A percentile compares a stretch with the other conserved stretches of the same genome.
These are phyloP conservation scores for Mucor sp. DNA, from an alignment of 371 early-diverging fungal genomes.

Conservation along the genomic window DNA sequence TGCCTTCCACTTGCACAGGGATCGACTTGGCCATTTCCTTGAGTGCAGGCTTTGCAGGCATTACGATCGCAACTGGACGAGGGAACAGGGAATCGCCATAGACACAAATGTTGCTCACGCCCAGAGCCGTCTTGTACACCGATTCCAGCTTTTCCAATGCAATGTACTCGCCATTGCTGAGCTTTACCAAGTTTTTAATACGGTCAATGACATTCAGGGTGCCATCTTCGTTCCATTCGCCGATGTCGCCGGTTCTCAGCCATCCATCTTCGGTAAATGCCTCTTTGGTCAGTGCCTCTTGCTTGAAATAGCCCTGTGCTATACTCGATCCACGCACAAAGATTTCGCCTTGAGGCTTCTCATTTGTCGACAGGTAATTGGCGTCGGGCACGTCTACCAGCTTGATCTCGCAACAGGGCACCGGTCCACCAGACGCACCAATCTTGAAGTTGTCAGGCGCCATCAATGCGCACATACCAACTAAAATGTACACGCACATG, in stretches of 20 bases:
- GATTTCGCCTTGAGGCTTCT: constrained; percentile 82
- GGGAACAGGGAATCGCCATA: constrained; percentile 75
- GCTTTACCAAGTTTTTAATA: constrained; percentile 85
- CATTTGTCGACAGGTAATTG: constrained; percentile 70
- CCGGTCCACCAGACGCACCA: constrained; percentile 82
- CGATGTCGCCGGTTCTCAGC: constrained; percentile 94
- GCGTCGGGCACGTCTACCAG: constrained; percentile 87
- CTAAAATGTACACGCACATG: constrained; percentile 6
- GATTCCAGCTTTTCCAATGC: constrained; percentile 97
- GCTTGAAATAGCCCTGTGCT: constrained; percentile 70
- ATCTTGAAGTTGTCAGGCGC: constrained; percentile 61
- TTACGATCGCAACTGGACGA: constrained; percentile 75
- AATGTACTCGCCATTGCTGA: constrained; percentile 87
- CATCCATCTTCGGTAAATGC: constrained; percentile 81
- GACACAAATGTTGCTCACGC: constrained; percentile 84
- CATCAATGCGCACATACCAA: constrained; percentile 65
- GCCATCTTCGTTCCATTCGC: constrained; percentile 70
- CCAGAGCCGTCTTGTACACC: constrained; percentile 77
- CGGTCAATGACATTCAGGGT: constrained; percentile 77
- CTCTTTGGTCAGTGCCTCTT: constrained; percentile 70
- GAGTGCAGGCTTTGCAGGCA: constrained; percentile 54
- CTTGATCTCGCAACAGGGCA: constrained; percentile 85
- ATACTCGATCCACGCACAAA: constrained; percentile 81
- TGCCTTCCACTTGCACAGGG: background rate
- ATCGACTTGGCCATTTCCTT: constrained; percentile 14